These are phyloP conservation scores for Xylaria sp. DNA, from an alignment of 2,329 filamentous ascomycete species.

Conservation along the genomic window DNA sequence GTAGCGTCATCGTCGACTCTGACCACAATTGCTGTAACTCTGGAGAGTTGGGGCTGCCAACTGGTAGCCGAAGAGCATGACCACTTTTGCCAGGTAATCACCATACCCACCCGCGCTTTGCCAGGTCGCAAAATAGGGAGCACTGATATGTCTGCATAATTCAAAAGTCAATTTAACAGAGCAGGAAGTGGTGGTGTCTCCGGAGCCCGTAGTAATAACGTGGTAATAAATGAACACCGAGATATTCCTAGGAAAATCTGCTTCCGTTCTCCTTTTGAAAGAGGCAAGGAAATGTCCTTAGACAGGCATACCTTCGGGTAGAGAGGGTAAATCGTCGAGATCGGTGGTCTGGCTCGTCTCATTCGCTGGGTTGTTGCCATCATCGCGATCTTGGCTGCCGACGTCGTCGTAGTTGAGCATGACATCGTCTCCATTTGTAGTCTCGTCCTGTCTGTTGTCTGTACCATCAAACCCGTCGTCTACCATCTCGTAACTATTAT, in stretches of 20 bases:
- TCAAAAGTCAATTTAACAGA: constrained; percentile 25
- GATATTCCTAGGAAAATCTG: background rate
- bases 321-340: constrained; percentile 69
- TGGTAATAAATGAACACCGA: background rate
- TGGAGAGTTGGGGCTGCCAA: constrained; percentile 72
- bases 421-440: constrained; percentile 45
- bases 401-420: constrained; percentile 57
- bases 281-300: constrained; percentile 4
- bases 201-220: background rate
- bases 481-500: constrained; percentile 52
- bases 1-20: constrained; percentile 62
- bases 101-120: constrained; percentile 66
- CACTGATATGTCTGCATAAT: constrained; percentile 50
- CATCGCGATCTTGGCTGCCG: constrained; percentile 48
- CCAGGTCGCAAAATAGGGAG: constrained; percentile 62
- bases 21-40: constrained; percentile 74
- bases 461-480: constrained; percentile 48
- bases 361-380: constrained; percentile 38
- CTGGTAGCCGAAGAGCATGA: constrained; percentile 69
- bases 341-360: constrained; percentile 59
- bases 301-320: constrained; percentile 63
- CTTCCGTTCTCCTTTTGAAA: background rate
- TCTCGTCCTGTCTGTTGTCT: constrained; percentile 50
- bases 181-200: background rate
- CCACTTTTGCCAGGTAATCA: constrained; percentile 75